Base-by-base conservation (phyloP, 2,329 filamentous ascomycete species). In the Penicillium sp. region DNA sequence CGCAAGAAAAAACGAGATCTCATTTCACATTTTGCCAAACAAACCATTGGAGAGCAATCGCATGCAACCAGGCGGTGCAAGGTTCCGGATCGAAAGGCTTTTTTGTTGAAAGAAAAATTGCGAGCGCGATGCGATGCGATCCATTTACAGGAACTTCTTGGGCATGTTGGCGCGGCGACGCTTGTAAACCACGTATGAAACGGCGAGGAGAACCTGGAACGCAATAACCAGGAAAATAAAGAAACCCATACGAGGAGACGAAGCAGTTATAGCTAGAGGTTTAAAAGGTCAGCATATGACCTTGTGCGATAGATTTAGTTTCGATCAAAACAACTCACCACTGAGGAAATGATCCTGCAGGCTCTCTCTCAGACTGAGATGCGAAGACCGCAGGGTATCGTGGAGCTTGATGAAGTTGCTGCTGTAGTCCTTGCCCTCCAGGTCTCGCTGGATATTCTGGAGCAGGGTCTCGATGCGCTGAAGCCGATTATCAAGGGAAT, bases 101-200 rank as follows among this genome's bases (percentile, higher is more conserved):
- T 22, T 37, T 53, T 42, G 12, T 11, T 23, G 8, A 41, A 25
- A 33, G 18, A 25, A 18, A 31, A 18, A 33, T 35, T 18, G n/a
- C 15, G 3, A 23, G 26, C 33, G 8, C 18, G 37, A 40, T 40
- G 18, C 35, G 23, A 31, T 25, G 3, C 29, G 18, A 46, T 29
- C 37, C 14, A 48, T 56, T 70, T 79, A 96, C 70, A 96, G 77
- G 74, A 92, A 97, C 78, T 97, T 97, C 82, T 96, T 96, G n/a
- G 90, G 90, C 73, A 86, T 85, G 60, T 81, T 85, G 37, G 84
- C 81, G 75, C 88, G 85, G 69, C 88, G 86, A 65, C 86, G 83
- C 82, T 96, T 96, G 77, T 96, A 96, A 56, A 87, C 70, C 35
- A 90, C 73, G 69, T 92, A 96, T 1, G 81, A 83, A 2, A 75